phyloP scores from a whole-genome alignment of 2,329 filamentous ascomycete species.

The Metarhizium brunneum region DNA sequence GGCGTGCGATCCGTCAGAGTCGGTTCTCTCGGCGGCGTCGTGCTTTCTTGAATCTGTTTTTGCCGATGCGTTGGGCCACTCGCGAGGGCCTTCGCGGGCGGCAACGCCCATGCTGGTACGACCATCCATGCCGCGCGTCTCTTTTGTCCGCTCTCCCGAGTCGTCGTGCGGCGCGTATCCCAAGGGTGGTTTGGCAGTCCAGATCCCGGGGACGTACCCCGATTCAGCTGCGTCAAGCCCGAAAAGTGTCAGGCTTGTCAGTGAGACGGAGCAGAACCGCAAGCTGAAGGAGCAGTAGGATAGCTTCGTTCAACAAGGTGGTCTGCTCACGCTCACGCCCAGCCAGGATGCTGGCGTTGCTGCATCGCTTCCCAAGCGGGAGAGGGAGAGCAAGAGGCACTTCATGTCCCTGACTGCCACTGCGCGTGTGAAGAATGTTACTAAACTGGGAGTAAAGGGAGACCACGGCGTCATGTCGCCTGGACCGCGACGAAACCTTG shows the following conservation, averaged over 20 bases:
- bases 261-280: slow-evolving; percentile 15
- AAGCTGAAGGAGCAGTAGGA: slow-evolving; percentile 20
- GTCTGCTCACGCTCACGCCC: not conserved
- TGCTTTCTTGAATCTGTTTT: slow-evolving; percentile 74
- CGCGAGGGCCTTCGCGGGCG: slow-evolving; percentile 53
- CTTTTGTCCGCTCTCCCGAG: slow-evolving; percentile 14
- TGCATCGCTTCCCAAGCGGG: slow-evolving; percentile 24
- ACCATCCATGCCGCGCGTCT: slow-evolving; percentile 25
- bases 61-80: slow-evolving; percentile 49
- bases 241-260: slow-evolving; percentile 37
- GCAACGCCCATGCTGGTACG: slow-evolving; percentile 62
- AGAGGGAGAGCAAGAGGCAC: slow-evolving; percentile 9
- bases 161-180: not conserved
- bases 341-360: not conserved
- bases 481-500: slow-evolving; percentile 52
- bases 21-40: slow-evolving; percentile 62
- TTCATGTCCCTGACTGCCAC: slow-evolving; percentile 38
- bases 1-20: slow-evolving; percentile 72
- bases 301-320: slow-evolving; percentile 12
- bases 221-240: slow-evolving; percentile 21
- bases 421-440: slow-evolving; percentile 33
- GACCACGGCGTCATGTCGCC: slow-evolving; percentile 37
- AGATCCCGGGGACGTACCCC: slow-evolving; percentile 22
- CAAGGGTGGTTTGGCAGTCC: slow-evolving; percentile 10
- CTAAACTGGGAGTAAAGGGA: slow-evolving; percentile 41